phyloP scores from a whole-genome alignment of 768 basidiomycete genomes.

The Hygrophoropsis aurantiaca region DNA sequence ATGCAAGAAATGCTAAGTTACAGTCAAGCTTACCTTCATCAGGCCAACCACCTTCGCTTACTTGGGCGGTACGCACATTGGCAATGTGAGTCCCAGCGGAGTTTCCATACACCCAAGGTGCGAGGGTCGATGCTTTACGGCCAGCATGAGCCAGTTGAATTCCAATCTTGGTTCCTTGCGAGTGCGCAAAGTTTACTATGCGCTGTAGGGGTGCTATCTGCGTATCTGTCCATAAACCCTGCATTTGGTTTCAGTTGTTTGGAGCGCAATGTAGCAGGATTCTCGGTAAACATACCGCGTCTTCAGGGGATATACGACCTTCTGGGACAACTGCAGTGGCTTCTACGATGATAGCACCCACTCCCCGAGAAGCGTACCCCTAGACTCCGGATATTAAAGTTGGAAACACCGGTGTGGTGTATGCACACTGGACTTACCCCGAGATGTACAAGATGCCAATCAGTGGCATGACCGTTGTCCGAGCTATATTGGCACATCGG shows the following conservation, averaged over 20 bases:
- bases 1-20: background rate
- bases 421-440: conserved; percentile 51
- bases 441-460: conserved; percentile 82
- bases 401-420: too few species aligned
- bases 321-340: conserved; percentile 75
- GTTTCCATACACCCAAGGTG: conserved; percentile 61
- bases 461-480: conserved; percentile 72
- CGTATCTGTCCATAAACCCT: conserved; percentile 74
- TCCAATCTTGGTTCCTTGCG: conserved; percentile 69
- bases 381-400: conserved; percentile 24
- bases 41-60: conserved; percentile 71
- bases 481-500: conserved; percentile 87
- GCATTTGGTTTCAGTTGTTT: conserved; percentile 14
- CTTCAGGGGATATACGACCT: conserved; percentile 75
- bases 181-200: conserved; percentile 73
- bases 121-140: conserved; percentile 66
- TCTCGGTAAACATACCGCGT: conserved; percentile 46
- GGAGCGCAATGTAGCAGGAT: background rate
- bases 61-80: conserved; percentile 35
- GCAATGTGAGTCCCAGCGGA: conserved; percentile 30
- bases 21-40: conserved; percentile 47
- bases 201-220: conserved; percentile 71
- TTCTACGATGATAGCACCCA: conserved; percentile 69
- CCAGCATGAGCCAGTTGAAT: conserved; percentile 79
- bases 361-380: conserved; percentile 70